phyloP scores from a whole-genome alignment of 2,329 filamentous ascomycete genomes.

The Fusarium citri region DNA sequence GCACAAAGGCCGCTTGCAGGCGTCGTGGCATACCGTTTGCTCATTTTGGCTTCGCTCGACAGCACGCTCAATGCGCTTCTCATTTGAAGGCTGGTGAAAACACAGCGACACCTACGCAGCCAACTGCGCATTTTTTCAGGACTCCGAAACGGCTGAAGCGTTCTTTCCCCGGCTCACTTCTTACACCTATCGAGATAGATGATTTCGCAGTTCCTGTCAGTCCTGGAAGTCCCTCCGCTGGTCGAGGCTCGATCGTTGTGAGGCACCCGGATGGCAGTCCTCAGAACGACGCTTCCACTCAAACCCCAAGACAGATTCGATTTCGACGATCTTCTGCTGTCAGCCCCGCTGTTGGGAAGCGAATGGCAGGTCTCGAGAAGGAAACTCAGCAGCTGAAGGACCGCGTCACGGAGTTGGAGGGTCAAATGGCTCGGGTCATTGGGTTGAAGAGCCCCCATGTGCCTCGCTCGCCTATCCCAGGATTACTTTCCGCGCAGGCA shows the following conservation, averaged over 20 bases:
- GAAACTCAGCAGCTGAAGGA: constrained; percentile 20
- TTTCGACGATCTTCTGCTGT: neutral
- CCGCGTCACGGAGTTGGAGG: constrained; percentile 26
- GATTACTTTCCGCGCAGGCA: neutral
- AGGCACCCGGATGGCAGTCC: neutral
- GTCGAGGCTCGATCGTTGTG: neutral
- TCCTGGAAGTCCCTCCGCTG: constrained; percentile 34
- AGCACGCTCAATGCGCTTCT: neutral
- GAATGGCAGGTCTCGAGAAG: constrained; percentile 14
- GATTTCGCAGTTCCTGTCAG: neutral
- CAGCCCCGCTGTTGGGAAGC: neutral
- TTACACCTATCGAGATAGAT: constrained; percentile 17
- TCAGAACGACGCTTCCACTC: neutral
- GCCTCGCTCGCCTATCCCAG: neutral
- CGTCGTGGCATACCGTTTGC: neutral
- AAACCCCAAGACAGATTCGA: neutral
- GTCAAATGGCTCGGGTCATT: constrained; percentile 11
- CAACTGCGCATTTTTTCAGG: neutral
- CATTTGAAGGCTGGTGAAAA: constrained; percentile 1
- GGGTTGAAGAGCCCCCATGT: neutral
- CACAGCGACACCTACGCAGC: neutral
- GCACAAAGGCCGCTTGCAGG: constrained; percentile 1
- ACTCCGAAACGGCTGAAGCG: constrained; percentile 5
- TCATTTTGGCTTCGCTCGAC: neutral
- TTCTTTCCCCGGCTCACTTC: neutral